These are phyloP conservation scores for Aspergillus aculeatus DNA, from an alignment of 2,329 filamentous ascomycete species.

Conservation along the genomic window DNA sequence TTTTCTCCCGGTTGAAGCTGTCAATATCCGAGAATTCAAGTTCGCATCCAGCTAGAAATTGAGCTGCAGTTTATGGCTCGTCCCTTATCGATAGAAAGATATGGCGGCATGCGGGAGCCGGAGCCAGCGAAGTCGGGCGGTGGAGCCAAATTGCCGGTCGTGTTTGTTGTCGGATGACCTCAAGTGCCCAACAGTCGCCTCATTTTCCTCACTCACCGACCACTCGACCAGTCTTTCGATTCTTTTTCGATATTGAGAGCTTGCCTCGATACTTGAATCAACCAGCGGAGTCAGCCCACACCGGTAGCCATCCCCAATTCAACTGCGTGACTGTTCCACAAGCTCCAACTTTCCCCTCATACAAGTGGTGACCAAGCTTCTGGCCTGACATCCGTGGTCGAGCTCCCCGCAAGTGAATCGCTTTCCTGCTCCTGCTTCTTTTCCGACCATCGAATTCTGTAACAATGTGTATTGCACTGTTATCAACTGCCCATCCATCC, in stretches of 20 bases:
- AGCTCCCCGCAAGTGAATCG: background rate
- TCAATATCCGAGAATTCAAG: background rate
- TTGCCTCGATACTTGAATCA: background rate
- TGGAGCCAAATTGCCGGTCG: slow-evolving; percentile 3
- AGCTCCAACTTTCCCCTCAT: background rate
- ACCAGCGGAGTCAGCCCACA: background rate
- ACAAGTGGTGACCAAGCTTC: background rate
- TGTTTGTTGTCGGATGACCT: slow-evolving; percentile 5
- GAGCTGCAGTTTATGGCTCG: background rate
- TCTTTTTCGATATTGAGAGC: background rate
- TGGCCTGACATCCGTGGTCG: background rate
- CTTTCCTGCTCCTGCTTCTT: background rate
- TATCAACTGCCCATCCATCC: slow-evolving; percentile 66
- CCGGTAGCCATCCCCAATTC: background rate
- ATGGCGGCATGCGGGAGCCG: background rate
- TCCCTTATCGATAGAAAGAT: background rate
- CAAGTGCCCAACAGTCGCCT: slow-evolving; percentile 7
- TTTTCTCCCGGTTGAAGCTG: background rate
- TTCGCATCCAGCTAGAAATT: no score
- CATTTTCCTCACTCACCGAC: background rate
- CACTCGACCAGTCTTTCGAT: background rate
- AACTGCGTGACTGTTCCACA: background rate
- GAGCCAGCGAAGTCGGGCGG: background rate
- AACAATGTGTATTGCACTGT: slow-evolving; percentile 67
- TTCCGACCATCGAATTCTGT: background rate